A percentile compares a stretch with the other conserved stretches of the same genome.
These are phyloP conservation scores for Coemansia sp. DNA, from an alignment of 192 early-diverging fungal genomes.

Conservation along the genomic window DNA sequence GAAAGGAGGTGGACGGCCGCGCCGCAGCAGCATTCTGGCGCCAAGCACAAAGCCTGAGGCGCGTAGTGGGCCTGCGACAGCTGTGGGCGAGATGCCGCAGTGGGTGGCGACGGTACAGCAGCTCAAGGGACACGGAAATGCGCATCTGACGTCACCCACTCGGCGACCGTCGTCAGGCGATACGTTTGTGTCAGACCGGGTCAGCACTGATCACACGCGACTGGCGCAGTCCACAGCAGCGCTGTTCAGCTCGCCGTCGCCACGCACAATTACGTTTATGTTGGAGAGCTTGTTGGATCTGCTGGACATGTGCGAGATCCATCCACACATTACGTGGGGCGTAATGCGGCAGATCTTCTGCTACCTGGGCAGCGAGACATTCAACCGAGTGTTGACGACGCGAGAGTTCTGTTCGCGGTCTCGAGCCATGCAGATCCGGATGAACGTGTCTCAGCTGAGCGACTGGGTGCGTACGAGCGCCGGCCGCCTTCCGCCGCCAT, in stretches of 20 bases:
- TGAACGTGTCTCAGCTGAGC: conserved; percentile 78
- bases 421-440: conserved; percentile 79
- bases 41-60: background rate
- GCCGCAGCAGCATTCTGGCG: conserved; percentile 38
- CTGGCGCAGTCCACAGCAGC: conserved; percentile 14
- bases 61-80: conserved; percentile 23
- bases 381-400: conserved; percentile 82
- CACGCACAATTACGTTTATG: conserved; percentile 70
- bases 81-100: conserved; percentile 29
- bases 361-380: conserved; percentile 72
- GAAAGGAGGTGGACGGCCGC: conserved; percentile 23
- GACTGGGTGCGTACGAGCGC: conserved; percentile 80
- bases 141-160: background rate
- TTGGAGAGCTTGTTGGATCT: conserved; percentile 67
- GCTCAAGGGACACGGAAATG: conserved; percentile 7
- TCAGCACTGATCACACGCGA: conserved; percentile 29
- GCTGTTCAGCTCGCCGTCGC: conserved; percentile 53
- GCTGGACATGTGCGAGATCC: conserved; percentile 72
- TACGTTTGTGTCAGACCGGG: conserved; percentile 42
- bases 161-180: conserved; percentile 49
- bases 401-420: conserved; percentile 74
- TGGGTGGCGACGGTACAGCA: conserved; percentile 42
- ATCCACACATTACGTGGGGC: conserved; percentile 71
- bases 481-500: conserved; percentile 25
- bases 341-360: conserved; percentile 76